Base-by-base conservation (phyloP, 768 basidiomycete species). In the Pholiota microspora region DNA sequence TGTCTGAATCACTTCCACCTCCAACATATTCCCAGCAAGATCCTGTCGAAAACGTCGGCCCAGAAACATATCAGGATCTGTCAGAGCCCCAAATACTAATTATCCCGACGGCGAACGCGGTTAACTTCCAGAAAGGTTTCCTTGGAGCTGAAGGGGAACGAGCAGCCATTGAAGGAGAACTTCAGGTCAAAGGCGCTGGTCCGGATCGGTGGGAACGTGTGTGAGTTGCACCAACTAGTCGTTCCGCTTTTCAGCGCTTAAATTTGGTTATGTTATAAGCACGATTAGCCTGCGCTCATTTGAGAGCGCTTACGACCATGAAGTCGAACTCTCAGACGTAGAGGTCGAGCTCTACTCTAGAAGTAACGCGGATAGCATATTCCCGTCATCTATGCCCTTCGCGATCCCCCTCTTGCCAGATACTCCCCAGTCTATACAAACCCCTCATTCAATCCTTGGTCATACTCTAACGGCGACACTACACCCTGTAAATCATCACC, bases 101-200 rank as follows among this genome's bases (percentile, higher is more conserved):
- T 56, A 74, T 85, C 10, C 92, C 93, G 0, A 77, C 83, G 12
- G 74, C 80, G 46, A 81, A 88, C 66, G 77, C 84, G 18, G 74
- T 89, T 53, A 81, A 84, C 67, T 95, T 94, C 63, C 93, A 94
- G 72, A 88, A 85, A 63, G 93, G 93, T 9, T 91, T 81, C 66
- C 76, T 94, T 7, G 93, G 93, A 48, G 89, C 86, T 21, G 89
- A 92, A 53, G 89, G 81, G 49, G 92, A 93, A 69, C 79, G 77
- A 55, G 89, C 92, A 12, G 86, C 89, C 7, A 81, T 94, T 50
- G 92, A 93, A 64, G 93, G 93, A 45, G 92, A 94, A 66, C 76
- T 94, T 15, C 92, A 94, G 67, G 75, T 94, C 60, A 94, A 94
- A 70, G 87, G 82, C 53, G 77, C 77, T 31, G 77, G 79, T 53